These are phyloP conservation scores for Sarocladium kiliense DNA, from an alignment of 2,329 filamentous ascomycete genomes.

Conservation along the genomic window DNA sequence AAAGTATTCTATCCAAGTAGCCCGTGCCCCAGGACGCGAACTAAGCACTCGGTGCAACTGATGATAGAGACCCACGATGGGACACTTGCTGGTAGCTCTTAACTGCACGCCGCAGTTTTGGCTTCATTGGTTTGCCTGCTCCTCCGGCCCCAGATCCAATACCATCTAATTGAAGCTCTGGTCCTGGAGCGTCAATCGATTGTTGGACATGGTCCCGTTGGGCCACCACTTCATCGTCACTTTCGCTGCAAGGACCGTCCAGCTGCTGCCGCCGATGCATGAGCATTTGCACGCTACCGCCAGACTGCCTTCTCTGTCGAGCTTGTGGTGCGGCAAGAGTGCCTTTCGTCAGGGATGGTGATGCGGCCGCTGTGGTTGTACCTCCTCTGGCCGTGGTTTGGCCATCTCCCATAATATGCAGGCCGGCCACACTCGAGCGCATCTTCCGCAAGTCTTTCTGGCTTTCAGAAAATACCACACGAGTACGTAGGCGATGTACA, in stretches of 20 bases:
- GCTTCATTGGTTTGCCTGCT: background rate
- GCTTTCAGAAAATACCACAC: slow-evolving; percentile 64
- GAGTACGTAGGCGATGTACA: slow-evolving; percentile 61
- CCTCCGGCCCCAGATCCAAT: background rate
- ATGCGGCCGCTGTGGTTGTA: background rate
- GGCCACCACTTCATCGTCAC: slow-evolving; percentile 26
- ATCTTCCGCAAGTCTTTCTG: slow-evolving; percentile 54
- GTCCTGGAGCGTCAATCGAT: background rate
- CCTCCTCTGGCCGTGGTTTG: background rate
- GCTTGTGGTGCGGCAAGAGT: slow-evolving; percentile 18
- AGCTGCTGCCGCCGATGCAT: slow-evolving; percentile 29
- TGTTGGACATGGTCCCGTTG: background rate
- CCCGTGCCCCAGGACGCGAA: background rate
- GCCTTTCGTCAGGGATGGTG: background rate
- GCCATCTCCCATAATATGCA: background rate
- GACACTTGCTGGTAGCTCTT: slow-evolving; percentile 24
- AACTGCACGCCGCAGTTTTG: slow-evolving; percentile 37
- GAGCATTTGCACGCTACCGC: slow-evolving; percentile 39
- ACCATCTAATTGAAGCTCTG: background rate
- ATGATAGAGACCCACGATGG: background rate
- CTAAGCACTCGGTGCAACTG: background rate
- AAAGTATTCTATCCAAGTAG: background rate
- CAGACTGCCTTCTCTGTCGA: slow-evolving; percentile 43
- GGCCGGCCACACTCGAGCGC: background rate
- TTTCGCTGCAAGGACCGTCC: slow-evolving; percentile 33